Percentiles rank a stretch among this genome's conserved stretches.
Evolutionary conservation across 1,284 basidiomycete genomes (phyloP).

Genomic region (Inonotus obliquus): DNA sequence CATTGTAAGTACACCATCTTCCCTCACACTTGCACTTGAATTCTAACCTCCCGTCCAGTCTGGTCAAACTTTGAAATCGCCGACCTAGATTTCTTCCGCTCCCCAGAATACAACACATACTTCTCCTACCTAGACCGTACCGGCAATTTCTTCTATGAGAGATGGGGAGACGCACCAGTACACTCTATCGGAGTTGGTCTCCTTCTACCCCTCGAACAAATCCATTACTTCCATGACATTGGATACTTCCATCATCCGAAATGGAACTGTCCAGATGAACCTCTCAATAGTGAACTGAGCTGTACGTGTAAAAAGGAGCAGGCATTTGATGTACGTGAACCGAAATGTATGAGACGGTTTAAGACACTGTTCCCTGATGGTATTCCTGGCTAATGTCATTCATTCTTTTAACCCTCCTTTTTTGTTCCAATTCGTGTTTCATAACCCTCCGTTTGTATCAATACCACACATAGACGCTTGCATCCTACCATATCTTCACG

Average conservation of each 20-base stretch:
- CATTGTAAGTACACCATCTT: slow-evolving; percentile 47
- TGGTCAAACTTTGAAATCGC: slow-evolving; percentile 81
- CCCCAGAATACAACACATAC: slow-evolving; percentile 64
- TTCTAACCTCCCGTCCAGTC: slow-evolving; percentile 35
- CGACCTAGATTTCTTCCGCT: slow-evolving; percentile 53
- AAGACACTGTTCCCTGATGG: slow-evolving; percentile 5
- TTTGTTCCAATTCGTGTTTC: too few relatives aligned
- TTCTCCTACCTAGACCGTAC: slow-evolving; percentile 68
- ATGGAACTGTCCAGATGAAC: slow-evolving; percentile 46
- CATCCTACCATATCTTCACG: too few relatives aligned
- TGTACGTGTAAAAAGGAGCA: slow-evolving; percentile 45
- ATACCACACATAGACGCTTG: too few relatives aligned
- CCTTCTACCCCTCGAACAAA: slow-evolving; percentile 54
- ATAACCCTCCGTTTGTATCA: too few relatives aligned
- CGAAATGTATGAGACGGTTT: background rate
- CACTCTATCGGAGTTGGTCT: slow-evolving; percentile 70
- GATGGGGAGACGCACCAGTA: slow-evolving; percentile 80
- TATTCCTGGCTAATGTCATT: background rate
- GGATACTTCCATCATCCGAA: slow-evolving; percentile 51
- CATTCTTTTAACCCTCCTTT: too few relatives aligned
- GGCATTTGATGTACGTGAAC: slow-evolving; percentile 41
- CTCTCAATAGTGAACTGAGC: slow-evolving; percentile 39
- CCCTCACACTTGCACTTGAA: background rate
- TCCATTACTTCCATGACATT: slow-evolving; percentile 66
- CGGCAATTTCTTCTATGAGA: slow-evolving; percentile 79